phyloP scores from a whole-genome alignment of 371 early-diverging fungal species.

The Zopfochytrium polystomum region DNA sequence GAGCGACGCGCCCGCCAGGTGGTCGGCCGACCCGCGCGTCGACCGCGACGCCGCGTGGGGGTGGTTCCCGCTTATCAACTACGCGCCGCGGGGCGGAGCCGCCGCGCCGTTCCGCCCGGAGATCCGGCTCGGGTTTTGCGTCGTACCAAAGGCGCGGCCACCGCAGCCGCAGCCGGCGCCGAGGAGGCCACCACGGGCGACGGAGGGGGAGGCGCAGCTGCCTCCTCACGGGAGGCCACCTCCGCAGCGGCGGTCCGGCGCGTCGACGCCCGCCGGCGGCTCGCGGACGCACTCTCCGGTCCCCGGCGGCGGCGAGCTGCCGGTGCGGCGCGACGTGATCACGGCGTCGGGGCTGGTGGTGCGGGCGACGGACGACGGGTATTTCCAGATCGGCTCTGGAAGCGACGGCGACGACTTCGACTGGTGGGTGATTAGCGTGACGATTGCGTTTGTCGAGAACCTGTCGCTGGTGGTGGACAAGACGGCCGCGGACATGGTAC shows the following conservation, averaged over 20 bases:
- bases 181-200: not conserved
- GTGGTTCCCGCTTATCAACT: constrained; percentile 43
- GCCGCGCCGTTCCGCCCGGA: constrained; percentile 41
- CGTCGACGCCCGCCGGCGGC: no score
- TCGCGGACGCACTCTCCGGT: no score
- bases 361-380: constrained; percentile 37
- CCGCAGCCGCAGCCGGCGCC: not conserved
- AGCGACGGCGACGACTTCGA: no score
- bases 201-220: no score
- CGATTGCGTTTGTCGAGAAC: constrained; percentile 48
- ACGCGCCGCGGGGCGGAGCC: constrained; percentile 12
- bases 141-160: constrained; percentile 15
- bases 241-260: no score
- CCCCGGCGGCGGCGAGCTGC: no score
- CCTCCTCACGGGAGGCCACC: no score
- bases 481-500: not conserved
- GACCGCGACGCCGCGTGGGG: constrained; percentile 20
- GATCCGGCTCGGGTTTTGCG: constrained; percentile 44
- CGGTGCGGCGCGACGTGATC: not conserved
- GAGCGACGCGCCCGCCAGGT: constrained; percentile 3
- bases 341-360: constrained; percentile 25
- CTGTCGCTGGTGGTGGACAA: constrained; percentile 28
- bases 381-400: constrained; percentile 43
- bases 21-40: constrained; percentile 15
- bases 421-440: constrained; percentile 39